Conservation (phyloP, 441 rosid genomes). For the Populus hybrid region DNA sequence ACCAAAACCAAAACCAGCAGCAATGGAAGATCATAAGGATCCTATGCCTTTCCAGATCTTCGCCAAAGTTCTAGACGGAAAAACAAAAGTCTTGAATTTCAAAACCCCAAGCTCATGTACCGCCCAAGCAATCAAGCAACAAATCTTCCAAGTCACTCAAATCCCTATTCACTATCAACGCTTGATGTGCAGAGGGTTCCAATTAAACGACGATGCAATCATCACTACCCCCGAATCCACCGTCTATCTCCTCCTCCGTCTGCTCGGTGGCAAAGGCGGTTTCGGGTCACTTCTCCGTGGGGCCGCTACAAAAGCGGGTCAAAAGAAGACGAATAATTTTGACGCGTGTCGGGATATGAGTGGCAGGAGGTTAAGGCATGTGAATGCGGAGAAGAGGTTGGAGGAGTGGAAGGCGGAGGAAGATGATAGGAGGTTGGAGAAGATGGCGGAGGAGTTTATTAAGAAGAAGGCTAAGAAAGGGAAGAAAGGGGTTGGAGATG, state of each 20-base stretch:
- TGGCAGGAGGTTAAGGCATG: constrained; percentile 90
- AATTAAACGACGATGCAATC: constrained; percentile 39
- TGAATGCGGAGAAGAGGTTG: constrained; percentile 86
- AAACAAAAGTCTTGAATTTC: constrained; percentile 53
- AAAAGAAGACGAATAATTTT: constrained; percentile 91
- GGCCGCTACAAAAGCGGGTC: constrained; percentile 92
- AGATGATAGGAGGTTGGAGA: constrained; percentile 79
- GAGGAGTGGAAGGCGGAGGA: constrained; percentile 94
- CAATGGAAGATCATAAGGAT: constrained; percentile 14
- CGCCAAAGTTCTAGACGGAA: constrained; percentile 58
- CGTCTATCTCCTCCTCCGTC: constrained; percentile 59
- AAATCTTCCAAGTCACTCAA: constrained; percentile 57
- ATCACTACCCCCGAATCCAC: constrained; percentile 46
- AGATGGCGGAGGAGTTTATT: constrained; percentile 68
- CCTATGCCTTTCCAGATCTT: constrained; percentile 47
- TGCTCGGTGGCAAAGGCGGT: constrained; percentile 92
- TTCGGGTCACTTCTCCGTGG: constrained; percentile 93
- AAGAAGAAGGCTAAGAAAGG: constrained; percentile 74
- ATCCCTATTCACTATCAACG: constrained; percentile 66
- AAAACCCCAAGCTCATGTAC: constrained; percentile 24
- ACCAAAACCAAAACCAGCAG: neutral
- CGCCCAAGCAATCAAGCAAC: constrained; percentile 50
- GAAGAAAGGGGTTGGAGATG: constrained; percentile 72
- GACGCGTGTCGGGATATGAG: constrained; percentile 98
- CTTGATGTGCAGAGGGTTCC: constrained; percentile 50